Evolutionary conservation across 306 rosid species (phyloP).

Genomic region (Cicer arietinum): DNA sequence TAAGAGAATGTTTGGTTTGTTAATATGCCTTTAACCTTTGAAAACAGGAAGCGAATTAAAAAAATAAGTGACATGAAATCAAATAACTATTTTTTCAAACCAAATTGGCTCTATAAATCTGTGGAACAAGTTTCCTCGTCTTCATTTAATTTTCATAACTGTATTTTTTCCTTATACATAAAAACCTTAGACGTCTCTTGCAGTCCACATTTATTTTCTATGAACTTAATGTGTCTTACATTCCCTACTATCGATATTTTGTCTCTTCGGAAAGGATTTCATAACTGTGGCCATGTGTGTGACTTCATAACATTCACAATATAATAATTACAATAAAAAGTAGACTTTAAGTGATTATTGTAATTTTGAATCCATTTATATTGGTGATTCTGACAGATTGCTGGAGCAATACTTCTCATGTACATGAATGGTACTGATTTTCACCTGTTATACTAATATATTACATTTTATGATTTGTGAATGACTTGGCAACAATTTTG

Average conservation of each 20-base stretch:
- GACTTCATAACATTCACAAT: constrained; percentile 16
- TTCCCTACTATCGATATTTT: constrained; percentile 5
- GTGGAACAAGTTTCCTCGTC: no score
- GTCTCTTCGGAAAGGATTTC: constrained; percentile 13
- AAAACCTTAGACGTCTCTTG: no score
- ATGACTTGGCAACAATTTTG: constrained; percentile 18
- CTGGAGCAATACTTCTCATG: constrained; percentile 72
- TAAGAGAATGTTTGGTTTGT: neutral
- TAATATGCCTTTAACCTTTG: neutral
- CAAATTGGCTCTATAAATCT: no score
- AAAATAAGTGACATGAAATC: neutral
- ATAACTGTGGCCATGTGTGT: neutral
- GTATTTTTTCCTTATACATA: no score
- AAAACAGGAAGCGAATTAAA: neutral
- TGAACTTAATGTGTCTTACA: neutral
- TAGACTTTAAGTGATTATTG: constrained; percentile 20
- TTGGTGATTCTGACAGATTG: constrained; percentile 70
- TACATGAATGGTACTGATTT: constrained; percentile 74
- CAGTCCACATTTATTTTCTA: neutral
- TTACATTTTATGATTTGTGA: constrained; percentile 18
- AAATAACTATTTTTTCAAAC: no score
- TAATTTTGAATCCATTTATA: constrained; percentile 3
- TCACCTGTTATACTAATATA: constrained; percentile 27
- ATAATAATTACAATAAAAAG: constrained; percentile 11
- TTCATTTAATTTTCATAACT: no score